Evolutionary conservation across 371 early-diverging fungal species (phyloP).

Genomic region (Conidiobolus incongruus): DNA sequence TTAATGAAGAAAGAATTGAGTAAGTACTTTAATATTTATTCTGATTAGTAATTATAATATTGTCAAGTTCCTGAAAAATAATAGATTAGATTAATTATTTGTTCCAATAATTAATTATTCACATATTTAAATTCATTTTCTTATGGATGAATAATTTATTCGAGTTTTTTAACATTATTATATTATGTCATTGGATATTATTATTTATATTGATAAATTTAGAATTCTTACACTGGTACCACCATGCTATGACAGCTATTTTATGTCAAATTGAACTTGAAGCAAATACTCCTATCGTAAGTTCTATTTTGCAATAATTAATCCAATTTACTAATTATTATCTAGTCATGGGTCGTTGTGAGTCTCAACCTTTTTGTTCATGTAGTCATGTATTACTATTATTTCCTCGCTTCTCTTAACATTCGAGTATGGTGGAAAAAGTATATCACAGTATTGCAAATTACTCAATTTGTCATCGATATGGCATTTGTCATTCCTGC

Average conservation of each 20-base stretch:
- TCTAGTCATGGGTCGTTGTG: conserved; percentile 22
- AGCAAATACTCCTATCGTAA: conserved; percentile 18
- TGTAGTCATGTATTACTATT: conserved; percentile 41
- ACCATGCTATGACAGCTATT: conserved; percentile 18
- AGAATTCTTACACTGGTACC: conserved; percentile 36
- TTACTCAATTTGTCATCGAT: conserved; percentile 32
- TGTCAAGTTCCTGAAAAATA: too few species aligned
- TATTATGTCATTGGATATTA: neutral
- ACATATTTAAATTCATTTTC: too few species aligned
- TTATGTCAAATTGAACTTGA: conserved; percentile 10
- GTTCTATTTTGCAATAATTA: too few species aligned
- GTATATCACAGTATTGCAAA: conserved; percentile 30
- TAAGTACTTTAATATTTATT: conserved; percentile 1
- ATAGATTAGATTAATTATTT: too few species aligned
- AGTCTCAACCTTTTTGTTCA: conserved; percentile 31
- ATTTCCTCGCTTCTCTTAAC: conserved; percentile 17
- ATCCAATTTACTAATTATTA: neutral
- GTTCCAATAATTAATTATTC: too few species aligned
- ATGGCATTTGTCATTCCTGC: neutral
- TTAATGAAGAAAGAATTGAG: conserved; percentile 34
- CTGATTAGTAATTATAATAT: neutral
- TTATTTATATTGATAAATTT: conserved; percentile 12
- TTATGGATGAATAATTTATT: too few species aligned
- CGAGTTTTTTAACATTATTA: too few species aligned
- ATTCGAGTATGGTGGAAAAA: conserved; percentile 34